Conservation (phyloP, 2,329 filamentous ascomycete species). For the Dactylellina sp. region DNA sequence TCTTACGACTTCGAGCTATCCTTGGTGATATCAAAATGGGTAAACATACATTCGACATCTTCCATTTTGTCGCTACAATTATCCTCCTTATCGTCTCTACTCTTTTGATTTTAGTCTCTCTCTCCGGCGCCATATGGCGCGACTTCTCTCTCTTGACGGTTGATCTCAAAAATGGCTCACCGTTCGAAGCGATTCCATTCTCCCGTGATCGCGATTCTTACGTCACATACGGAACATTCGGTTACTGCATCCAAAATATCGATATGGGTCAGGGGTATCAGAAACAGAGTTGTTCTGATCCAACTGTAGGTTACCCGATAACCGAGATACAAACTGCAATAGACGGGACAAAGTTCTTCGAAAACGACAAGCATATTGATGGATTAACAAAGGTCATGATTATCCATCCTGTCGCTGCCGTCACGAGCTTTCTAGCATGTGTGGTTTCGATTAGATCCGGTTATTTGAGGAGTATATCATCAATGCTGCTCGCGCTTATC, state of each 20-base stretch:
- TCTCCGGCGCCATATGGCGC: conserved; percentile 50
- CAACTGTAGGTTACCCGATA: conserved; percentile 40
- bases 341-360: conserved; percentile 47
- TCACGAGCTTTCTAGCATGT: conserved; percentile 23
- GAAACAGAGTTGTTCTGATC: conserved; percentile 41
- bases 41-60: conserved; percentile 32
- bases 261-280: conserved; percentile 46
- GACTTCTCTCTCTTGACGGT: conserved; percentile 40
- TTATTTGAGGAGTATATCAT: conserved; percentile 22
- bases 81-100: conserved; percentile 17
- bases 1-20: background rate
- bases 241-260: conserved; percentile 54
- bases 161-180: conserved; percentile 33
- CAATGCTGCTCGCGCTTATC: conserved; percentile 22
- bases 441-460: conserved; percentile 39
- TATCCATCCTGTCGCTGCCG: conserved; percentile 33
- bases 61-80: conserved; percentile 38
- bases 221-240: conserved; percentile 46
- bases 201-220: conserved; percentile 49
- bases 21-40: conserved; percentile 11
- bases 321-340: conserved; percentile 44
- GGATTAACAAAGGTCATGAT: conserved; percentile 51
- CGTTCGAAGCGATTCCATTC: conserved; percentile 38
- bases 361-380: conserved; percentile 35
- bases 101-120: conserved; percentile 26